Percentiles rank a stretch among this genome's conserved stretches.
Conservation (phyloP, 768 basidiomycete genomes). For the Lentinula boryana region DNA sequence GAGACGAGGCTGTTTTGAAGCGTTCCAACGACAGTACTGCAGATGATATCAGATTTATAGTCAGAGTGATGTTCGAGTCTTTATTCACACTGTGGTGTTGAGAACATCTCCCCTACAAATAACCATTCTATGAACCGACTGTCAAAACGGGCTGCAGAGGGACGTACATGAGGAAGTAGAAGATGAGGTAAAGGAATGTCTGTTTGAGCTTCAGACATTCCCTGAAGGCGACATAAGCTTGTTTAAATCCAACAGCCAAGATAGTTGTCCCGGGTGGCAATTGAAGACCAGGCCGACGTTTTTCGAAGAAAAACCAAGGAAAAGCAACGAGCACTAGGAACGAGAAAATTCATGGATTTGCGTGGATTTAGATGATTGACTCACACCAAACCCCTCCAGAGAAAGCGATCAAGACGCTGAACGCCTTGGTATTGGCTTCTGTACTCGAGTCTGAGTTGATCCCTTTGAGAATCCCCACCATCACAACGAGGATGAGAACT, state of each 20-base stretch:
- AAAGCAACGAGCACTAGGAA: constrained; percentile 54
- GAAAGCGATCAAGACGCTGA: constrained; percentile 75
- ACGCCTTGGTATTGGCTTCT: constrained; percentile 69
- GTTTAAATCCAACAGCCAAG: constrained; percentile 62
- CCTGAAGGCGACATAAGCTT: constrained; percentile 53
- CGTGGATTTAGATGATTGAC: constrained; percentile 15
- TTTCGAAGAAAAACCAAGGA: constrained; percentile 71
- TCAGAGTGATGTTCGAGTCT: constrained; percentile 10
- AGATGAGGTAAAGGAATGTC: constrained; percentile 67
- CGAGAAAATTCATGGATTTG: background rate
- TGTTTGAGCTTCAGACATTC: constrained; percentile 68
- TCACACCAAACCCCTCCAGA: constrained; percentile 70
- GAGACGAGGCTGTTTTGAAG: constrained; percentile 70
- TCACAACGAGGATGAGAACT: constrained; percentile 60
- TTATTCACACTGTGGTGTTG: constrained; percentile 61
- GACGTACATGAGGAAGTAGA: constrained; percentile 69
- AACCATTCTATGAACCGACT: background rate
- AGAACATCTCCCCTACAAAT: constrained; percentile 63
- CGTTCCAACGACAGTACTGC: constrained; percentile 64
- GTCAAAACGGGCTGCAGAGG: background rate
- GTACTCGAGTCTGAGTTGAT: constrained; percentile 54
- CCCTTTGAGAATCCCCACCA: constrained; percentile 71
- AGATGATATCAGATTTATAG: background rate
- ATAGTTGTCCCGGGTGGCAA: constrained; percentile 51
- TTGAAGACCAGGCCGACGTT: constrained; percentile 57